Base-by-base conservation (phyloP, 306 rosid genomes). In the Canavalia gladiata region DNA sequence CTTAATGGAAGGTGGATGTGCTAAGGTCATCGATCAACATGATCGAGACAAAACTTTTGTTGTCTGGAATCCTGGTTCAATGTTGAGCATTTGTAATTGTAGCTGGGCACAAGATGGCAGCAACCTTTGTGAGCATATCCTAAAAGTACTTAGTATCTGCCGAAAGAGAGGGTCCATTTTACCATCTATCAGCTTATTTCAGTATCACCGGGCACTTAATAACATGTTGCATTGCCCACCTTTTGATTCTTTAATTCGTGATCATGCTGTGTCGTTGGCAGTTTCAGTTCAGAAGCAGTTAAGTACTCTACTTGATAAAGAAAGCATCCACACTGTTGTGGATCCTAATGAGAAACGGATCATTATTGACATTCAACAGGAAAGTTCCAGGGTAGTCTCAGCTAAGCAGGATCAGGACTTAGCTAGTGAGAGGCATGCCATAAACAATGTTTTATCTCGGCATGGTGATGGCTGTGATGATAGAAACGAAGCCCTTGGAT, bases 91-190 rank as follows among this genome's bases (percentile, higher is more conserved):
- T 11, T 91, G 97, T 68, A 78, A 86, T 74, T 95, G 97, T 87
- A 79, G 84, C 70, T 91, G 97, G 98, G 94, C 98, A 30, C 90
- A 83, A 84, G 85, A 75, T 77, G 97, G 98, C 62, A 91, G 98
- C 62, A 91, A 92, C 86, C 80, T 91, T 34, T 92, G 98, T 75
- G 99, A 91, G 88, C 97, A 91, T 81, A 80, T 87, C 68, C 74
- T 91, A 62, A 93, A 95, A 88, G 97, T 88, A 75, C 82, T 84
- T 75, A 84, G 79, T 39, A 7, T 90, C 57, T 83, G 81, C 46
- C 88, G 85, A 13, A 87, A 79, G 81, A 78, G 73, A 78, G 85
- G 89, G 56, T 83, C 86, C 6, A 72, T 65, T 46, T 45, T 41
- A 29, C 92, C 94, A 29, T 95, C 99, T 54, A 77, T 90, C 68